Evolutionary conservation across 75 land plant genomes (phyloP).

Genomic region (Isoetes taiwanensis): DNA sequence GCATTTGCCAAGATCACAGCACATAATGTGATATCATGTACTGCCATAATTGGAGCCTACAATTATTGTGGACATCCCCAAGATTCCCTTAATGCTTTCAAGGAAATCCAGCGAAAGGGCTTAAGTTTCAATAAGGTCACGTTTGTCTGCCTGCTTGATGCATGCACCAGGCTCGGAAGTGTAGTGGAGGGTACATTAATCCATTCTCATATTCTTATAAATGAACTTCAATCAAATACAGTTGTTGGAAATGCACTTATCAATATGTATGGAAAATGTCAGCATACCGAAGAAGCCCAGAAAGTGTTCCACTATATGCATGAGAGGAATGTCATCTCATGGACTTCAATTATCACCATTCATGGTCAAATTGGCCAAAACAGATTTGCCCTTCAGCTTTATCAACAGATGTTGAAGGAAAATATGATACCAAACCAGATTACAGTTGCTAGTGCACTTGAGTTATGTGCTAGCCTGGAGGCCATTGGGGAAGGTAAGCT

Average conservation of each 20-base stretch:
- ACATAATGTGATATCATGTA: conserved; percentile 41
- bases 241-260: conserved; percentile 2
- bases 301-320: not conserved
- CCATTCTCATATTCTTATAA: not conserved
- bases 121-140: too few species aligned
- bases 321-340: conserved; percentile 23
- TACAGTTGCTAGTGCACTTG: conserved; percentile 21
- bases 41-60: conserved; percentile 32
- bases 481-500: conserved; percentile 26
- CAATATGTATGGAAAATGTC: conserved; percentile 4
- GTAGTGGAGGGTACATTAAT: not conserved
- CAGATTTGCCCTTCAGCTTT: conserved; percentile 11
- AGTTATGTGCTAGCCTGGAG: conserved; percentile 21
- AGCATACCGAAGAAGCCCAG: not conserved
- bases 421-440: conserved; percentile 15
- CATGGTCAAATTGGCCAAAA: conserved; percentile 12
- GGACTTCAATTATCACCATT: conserved; percentile 32
- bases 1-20: conserved; percentile 42
- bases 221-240: not conserved
- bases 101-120: too few species aligned
- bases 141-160: too few species aligned
- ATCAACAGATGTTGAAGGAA: conserved; percentile 16
- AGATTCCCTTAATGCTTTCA: too few species aligned
- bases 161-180: too few species aligned
- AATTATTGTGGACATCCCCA: too few species aligned